Evolutionary conservation across 2,329 filamentous ascomycete genomes (phyloP).

Genomic region (Aspergillus pseudoviridinutans): DNA sequence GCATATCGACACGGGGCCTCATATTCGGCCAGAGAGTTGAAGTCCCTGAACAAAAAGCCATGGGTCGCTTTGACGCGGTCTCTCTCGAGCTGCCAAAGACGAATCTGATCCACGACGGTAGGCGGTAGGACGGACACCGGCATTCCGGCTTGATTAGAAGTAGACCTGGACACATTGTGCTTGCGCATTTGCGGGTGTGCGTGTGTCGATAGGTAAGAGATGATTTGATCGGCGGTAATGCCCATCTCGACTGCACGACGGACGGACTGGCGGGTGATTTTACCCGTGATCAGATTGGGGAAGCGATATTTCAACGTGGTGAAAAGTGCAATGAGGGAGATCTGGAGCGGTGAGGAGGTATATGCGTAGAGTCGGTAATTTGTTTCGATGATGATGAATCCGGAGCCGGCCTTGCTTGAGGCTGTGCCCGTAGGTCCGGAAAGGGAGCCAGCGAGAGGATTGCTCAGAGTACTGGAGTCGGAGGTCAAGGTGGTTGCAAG

Average conservation of each 20-base stretch:
- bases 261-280: constrained; percentile 83
- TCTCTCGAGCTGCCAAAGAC: constrained; percentile 95
- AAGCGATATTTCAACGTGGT: constrained; percentile 83
- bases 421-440: constrained; percentile 29
- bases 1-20: constrained; percentile 59
- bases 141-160: constrained; percentile 36
- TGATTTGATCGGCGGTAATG: constrained; percentile 93
- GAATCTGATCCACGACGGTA: constrained; percentile 95
- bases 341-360: constrained; percentile 88
- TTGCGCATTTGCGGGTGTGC: constrained; percentile 92
- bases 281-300: constrained; percentile 88
- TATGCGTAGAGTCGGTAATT: constrained; percentile 98
- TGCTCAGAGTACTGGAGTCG: constrained; percentile 67
- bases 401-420: constrained; percentile 41
- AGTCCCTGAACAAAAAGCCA: constrained; percentile 88
- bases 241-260: constrained; percentile 81
- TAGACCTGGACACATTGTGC: constrained; percentile 39
- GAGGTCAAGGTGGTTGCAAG: constrained; percentile 88
- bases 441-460: constrained; percentile 65
- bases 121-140: constrained; percentile 72
- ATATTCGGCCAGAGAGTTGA: constrained; percentile 66
- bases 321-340: constrained; percentile 89
- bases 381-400: constrained; percentile 93
- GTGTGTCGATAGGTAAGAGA: constrained; percentile 85
- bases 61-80: constrained; percentile 82